Base-by-base conservation (phyloP, 768 basidiomycete species). In the Boletus edulis region DNA sequence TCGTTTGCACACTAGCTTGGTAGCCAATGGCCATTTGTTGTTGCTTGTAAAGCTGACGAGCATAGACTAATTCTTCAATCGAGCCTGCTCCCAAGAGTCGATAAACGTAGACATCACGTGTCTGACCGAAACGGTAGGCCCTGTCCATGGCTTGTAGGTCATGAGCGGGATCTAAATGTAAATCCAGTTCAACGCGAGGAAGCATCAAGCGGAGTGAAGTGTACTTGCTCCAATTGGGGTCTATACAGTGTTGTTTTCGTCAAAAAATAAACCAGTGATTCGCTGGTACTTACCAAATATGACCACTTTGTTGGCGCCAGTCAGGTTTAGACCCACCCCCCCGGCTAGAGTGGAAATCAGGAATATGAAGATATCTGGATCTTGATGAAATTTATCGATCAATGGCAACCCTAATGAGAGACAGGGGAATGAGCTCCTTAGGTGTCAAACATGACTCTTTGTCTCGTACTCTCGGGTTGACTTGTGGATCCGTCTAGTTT, bases 151-250 rank as follows among this genome's bases (percentile, higher is more conserved):
- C 91, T 67, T 93, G 96, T 9, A 98, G 72, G 67, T 99, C 96
- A 62, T 97, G 91, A 0, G 95, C 92, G 6, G 96, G 96, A 72
- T 98, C 93, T 95, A 55, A 8, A 45, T 18, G 35, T 1, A n/a
- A 51, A 22, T n/a, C 37, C 38, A 13, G n/a, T n/a, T 47, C 40
- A 54, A 31, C 35, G 32, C 47, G n/a, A 49, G 42, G 42, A 5
- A 17, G 40, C 10, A 29, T 34, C n/a, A 40, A 35, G 13, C 17
- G 3, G 45, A 32, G 27, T 39, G 10, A 41, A 7, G 32, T 11
- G 74, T 84, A 75, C 90, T 68, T 69, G 93, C 93, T 98, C 95
- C 95, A 98, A 60, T 93, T 92, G 4, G 95, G 94, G 73, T 95
- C 92, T 90, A 60, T 44, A 39, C 20, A 42, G 29, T 22, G 18